Evolutionary conservation across 768 basidiomycete genomes (phyloP).

Genomic region (Panaeolus cyanescens): DNA sequence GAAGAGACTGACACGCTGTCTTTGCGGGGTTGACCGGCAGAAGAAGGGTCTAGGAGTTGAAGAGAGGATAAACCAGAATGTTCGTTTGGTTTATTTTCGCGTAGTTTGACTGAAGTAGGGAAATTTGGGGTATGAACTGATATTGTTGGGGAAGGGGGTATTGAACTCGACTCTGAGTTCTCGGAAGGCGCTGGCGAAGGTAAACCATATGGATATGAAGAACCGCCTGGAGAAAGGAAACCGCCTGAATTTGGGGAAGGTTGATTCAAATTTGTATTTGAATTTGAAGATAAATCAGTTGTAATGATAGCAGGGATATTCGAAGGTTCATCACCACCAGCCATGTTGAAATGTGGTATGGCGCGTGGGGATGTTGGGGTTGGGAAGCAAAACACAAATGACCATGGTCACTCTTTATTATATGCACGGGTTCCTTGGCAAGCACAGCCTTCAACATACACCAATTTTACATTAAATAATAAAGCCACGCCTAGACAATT

Average conservation of each 20-base stretch:
- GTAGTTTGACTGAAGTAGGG: constrained; percentile 51
- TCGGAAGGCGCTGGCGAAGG: constrained; percentile 20
- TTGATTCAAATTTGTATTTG: not conserved
- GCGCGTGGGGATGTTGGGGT: constrained; percentile 13
- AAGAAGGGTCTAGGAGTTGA: constrained; percentile 42
- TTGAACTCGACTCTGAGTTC: constrained; percentile 26
- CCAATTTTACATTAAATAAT: too few species aligned
- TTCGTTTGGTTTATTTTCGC: constrained; percentile 70
- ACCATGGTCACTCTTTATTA: not conserved
- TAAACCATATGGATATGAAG: constrained; percentile 10
- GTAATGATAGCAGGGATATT: not conserved
- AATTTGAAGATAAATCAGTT: not conserved
- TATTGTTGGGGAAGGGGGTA: constrained; percentile 77
- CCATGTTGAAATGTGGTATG: not conserved
- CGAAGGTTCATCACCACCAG: not conserved
- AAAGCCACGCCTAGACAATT: too few species aligned
- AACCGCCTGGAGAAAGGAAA: constrained; percentile 20
- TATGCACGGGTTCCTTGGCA: not conserved
- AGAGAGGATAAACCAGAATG: constrained; percentile 54
- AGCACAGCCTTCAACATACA: not conserved
- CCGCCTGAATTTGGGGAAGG: constrained; percentile 5
- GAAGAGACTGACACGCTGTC: constrained; percentile 64
- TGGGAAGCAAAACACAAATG: constrained; percentile 1
- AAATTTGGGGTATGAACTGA: constrained; percentile 70
- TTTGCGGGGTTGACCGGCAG: constrained; percentile 38